phyloP scores from a whole-genome alignment of 2,329 filamentous ascomycete species.

The Hypoxylon sp. region DNA sequence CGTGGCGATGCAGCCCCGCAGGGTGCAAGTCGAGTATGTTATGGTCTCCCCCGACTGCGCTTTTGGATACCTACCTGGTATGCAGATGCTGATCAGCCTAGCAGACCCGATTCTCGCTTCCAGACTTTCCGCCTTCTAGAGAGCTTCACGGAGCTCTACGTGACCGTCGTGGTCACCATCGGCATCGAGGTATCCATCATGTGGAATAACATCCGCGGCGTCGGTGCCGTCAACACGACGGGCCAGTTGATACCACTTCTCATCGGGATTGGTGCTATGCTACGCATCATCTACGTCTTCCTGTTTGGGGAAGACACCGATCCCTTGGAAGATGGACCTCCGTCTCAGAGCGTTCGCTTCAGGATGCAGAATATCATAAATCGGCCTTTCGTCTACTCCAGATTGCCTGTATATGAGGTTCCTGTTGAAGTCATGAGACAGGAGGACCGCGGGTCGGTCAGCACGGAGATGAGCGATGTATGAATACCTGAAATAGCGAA shows the following conservation, averaged over 20 bases:
- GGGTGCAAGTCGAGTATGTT: not conserved
- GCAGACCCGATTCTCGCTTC: not conserved
- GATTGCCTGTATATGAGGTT: not conserved
- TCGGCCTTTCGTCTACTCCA: not conserved
- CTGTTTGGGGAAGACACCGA: not conserved
- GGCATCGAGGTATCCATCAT: not conserved
- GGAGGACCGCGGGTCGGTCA: no score
- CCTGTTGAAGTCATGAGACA: not conserved
- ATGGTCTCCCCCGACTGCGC: no score
- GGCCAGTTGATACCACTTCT: not conserved
- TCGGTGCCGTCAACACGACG: not conserved
- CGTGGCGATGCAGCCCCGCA: not conserved
- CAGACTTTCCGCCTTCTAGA: not conserved
- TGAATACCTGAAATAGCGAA: no score
- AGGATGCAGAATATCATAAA: not conserved
- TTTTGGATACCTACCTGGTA: no score
- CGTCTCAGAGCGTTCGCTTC: not conserved
- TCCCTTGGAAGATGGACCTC: not conserved
- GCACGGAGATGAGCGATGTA: not conserved
- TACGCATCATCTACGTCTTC: not conserved
- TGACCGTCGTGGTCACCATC: not conserved
- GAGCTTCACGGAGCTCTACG: not conserved
- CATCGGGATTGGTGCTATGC: not conserved
- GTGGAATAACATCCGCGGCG: constrained; percentile 1
- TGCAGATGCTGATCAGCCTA: not conserved